Percentiles rank a stretch among this genome's conserved stretches.
phyloP scores from a whole-genome alignment of 2,329 filamentous ascomycete species.

The Pseudonectria buxi region DNA sequence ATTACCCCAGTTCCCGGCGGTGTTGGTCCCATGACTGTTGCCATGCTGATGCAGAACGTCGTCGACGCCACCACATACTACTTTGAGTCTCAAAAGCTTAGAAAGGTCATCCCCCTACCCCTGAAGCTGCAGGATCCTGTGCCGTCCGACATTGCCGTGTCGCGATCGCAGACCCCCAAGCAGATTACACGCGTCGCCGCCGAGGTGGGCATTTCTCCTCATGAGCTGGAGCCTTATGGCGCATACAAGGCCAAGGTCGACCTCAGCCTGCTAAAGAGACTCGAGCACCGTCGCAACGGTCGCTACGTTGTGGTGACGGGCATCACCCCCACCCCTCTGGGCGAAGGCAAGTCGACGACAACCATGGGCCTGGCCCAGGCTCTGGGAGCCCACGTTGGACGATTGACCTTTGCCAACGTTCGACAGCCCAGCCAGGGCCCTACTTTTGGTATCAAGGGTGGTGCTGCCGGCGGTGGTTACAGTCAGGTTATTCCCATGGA shows the following conservation, averaged over 20 bases:
- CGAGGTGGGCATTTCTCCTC: conserved; percentile 79
- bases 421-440: conserved; percentile 94
- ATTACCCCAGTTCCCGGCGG: conserved; percentile 96
- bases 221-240: conserved; percentile 91
- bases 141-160: conserved; percentile 93
- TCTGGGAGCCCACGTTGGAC: conserved; percentile 78
- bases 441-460: conserved; percentile 98
- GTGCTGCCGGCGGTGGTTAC: conserved; percentile 94
- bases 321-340: conserved; percentile 92
- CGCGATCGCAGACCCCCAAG: conserved; percentile 85
- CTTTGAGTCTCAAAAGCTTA: conserved; percentile 75
- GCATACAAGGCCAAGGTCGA: conserved; percentile 95
- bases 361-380: conserved; percentile 94
- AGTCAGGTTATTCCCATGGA: conserved; percentile 99
- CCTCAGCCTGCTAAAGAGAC: conserved; percentile 69
- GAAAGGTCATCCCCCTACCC: conserved; percentile 75
- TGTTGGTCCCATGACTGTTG: conserved; percentile 97
- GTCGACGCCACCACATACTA: conserved; percentile 76
- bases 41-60: conserved; percentile 95
- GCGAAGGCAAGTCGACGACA: conserved; percentile 97
- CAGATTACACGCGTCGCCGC: conserved; percentile 75
- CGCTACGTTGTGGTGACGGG: conserved; percentile 90
- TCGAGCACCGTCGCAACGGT: conserved; percentile 81
- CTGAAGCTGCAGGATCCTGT: conserved; percentile 74
- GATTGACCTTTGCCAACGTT: conserved; percentile 91